Base-by-base conservation (phyloP, 2,329 filamentous ascomycete genomes). In the Aureobasidium sp. region DNA sequence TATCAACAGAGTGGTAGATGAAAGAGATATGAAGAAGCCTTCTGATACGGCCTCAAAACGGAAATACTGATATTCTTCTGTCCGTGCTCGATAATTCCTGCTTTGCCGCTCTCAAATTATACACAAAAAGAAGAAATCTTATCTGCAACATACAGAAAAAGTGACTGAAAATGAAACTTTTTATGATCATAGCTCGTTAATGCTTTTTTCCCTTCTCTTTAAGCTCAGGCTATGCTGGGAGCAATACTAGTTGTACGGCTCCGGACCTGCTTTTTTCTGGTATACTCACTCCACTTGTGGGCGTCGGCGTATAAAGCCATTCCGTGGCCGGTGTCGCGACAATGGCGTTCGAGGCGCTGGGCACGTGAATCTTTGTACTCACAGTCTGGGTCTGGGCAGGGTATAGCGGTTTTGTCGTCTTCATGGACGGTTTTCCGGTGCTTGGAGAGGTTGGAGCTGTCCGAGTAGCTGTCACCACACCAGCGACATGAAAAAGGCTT, bases 401-500 rank as follows among this genome's bases (percentile, higher is more conserved):
- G 50, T 14, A 62, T 62, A 7, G 40, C 39, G 5, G 60, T 62
- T 31, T 49, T 56, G 14, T 62, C 60, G n/a, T 62, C 60, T 15
- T 62, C 60, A 44, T 62, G 60, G 1, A 62, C 60, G 3, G 60
- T 62, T 14, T 62, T 62, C 22, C 60, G 40, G 61, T 73, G 71
- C 45, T 73, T 73, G 9, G 69, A 70, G 8, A 71, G 58, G 22
- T 73, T 73, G 12, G 70, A 71, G 48, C 69, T 71, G 56, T 73
- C 71, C 42, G 70, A 70, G 60, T 72, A 73, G n/a, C 68, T 70
- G 60, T 73, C 70, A 19, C 67, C 66, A 59, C 71, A 73, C 63
- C 69, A 67, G 7, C 68, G 65, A 58, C 71, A 73, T 49, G 69
- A 63, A 62, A 71, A 71, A 39, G 70, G 71, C 68, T 87, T 88